A percentile compares a stretch with the other conserved stretches of the same genome.
Evolutionary conservation across 1,284 basidiomycete species (phyloP).

Genomic region (Marasmius oreades): DNA sequence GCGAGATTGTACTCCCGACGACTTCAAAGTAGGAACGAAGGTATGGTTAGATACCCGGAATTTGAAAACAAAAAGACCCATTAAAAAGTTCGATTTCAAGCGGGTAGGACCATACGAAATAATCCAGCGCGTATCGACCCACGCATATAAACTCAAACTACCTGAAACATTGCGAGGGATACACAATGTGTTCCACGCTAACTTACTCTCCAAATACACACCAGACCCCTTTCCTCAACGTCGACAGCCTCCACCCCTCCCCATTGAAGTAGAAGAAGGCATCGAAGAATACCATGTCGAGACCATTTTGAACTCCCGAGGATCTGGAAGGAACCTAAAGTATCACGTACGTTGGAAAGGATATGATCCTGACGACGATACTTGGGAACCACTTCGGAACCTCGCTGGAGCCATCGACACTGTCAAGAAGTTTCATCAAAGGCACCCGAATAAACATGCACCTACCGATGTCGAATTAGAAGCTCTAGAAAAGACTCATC

Average conservation of each 20-base stretch:
- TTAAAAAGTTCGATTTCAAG: slow-evolving; percentile 14
- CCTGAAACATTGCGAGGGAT: slow-evolving; percentile 4
- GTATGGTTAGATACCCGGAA: slow-evolving; percentile 8
- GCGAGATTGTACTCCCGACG: neutral
- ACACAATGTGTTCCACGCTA: slow-evolving; percentile 17
- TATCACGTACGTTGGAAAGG: neutral
- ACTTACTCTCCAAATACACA: slow-evolving; percentile 9
- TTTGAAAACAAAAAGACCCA: slow-evolving; percentile 7
- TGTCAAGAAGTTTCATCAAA: neutral
- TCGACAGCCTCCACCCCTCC: slow-evolving; percentile 1
- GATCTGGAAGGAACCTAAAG: neutral
- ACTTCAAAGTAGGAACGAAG: neutral
- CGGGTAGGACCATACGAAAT: slow-evolving; percentile 20
- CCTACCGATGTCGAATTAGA: neutral
- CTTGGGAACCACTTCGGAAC: neutral
- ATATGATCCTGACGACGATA: too few relatives aligned
- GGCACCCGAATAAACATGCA: neutral
- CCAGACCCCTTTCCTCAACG: slow-evolving; percentile 8
- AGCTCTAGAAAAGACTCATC: neutral
- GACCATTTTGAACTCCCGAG: slow-evolving; percentile 17
- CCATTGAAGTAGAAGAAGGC: neutral
- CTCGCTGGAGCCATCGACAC: neutral
- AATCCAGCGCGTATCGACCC: slow-evolving; percentile 13
- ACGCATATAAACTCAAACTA: slow-evolving; percentile 13
- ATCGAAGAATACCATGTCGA: slow-evolving; percentile 18